Conservation (phyloP, 2,329 filamentous ascomycete genomes). For the Arthrobotrys sinensis region DNA sequence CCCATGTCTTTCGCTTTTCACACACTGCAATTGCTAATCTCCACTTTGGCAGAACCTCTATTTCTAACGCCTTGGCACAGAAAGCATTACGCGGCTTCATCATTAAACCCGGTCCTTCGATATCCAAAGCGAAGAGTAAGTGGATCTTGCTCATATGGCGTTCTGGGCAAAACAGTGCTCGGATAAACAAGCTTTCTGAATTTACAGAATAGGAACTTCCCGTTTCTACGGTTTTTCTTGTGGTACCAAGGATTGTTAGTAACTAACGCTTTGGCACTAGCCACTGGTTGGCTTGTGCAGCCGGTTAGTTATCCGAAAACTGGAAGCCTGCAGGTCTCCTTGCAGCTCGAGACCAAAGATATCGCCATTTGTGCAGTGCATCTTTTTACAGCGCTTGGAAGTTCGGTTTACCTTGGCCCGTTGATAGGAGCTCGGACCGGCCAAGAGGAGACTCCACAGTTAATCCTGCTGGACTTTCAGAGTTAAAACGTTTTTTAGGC, state of each 20-base stretch:
- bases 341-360: not conserved
- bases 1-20: not conserved
- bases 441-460: not conserved
- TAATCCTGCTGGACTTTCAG: not conserved
- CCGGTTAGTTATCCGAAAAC: slow-evolving; percentile 3
- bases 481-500: not conserved
- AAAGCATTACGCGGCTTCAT: slow-evolving; percentile 36
- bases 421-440: slow-evolving; percentile 10
- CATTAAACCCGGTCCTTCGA: not conserved
- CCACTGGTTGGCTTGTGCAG: not conserved
- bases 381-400: not conserved
- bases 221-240: slow-evolving; percentile 4
- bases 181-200: slow-evolving; percentile 24
- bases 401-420: slow-evolving; percentile 3
- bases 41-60: not conserved
- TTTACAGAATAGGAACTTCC: slow-evolving; percentile 2
- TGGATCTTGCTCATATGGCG: not conserved
- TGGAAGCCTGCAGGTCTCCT: not conserved
- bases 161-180: not conserved
- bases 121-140: not conserved
- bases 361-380: not conserved
- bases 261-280: slow-evolving; percentile 9
- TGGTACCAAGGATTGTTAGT: not conserved
- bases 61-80: slow-evolving; percentile 41
- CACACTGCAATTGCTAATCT: not conserved